Evolutionary conservation across 306 rosid species (phyloP), one percentile per base, ranked within the genome.

Genomic region (Castanea crenata): DNA sequence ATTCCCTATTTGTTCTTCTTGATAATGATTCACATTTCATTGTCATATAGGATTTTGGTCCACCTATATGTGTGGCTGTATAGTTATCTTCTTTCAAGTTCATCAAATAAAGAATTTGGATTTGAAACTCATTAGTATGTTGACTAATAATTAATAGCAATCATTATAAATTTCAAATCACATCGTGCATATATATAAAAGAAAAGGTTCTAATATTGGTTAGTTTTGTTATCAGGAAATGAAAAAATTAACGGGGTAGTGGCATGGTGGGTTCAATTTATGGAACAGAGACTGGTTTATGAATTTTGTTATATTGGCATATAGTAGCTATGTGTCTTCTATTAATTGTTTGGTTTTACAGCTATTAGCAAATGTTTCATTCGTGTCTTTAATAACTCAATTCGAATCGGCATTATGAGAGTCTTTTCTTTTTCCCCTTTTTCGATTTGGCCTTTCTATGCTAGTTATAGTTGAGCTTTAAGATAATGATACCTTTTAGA

Each of bases 1-100:
- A 7, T 38, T 31, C 74, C 18, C 69, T 77, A 38, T 86, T 79
- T 23, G 31, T 59, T 25, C 54, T 51, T 52, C 41, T 61, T 49
- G 21, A 29, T 16, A 61, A 51, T 16, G 51, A 51, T 77, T 73
- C 75, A 61, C 57, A 58, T 35, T 75, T 41, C n/a, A 76, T 54
- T 25, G 34, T 13, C 29, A 11, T 64, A 1, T 12, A 9, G 46
- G 27, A 38, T 23, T 69, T 56, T 29, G 69, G 31, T 35, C 59
- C 3, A 14, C 44, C 29, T 54, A n/a, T 19, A 41, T 27, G 19
- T 52, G 54, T 13, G 31, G 16, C 16, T 32, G 38, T 63, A 4
- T 2, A 18, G 14, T 63, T 6, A 18, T 29, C 41, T 49, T 49
- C 54, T 49, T 49, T 49, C 54, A 12, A 49, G 54, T 49, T 49